Conservation (phyloP, 352 stramenopile species). For the Phytophthora fragariaefolia region DNA sequence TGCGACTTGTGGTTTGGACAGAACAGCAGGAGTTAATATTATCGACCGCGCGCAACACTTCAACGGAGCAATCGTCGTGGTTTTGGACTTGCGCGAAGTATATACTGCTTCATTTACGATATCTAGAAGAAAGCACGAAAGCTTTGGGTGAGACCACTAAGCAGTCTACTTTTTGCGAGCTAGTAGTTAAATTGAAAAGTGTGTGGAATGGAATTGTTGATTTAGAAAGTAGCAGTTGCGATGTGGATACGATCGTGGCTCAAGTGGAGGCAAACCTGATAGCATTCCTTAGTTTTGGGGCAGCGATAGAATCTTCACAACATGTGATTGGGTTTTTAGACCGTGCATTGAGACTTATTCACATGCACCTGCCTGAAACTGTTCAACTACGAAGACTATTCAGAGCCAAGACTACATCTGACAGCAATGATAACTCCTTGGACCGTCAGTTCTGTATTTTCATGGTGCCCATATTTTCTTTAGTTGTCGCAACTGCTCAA, state of each 20-base stretch:
- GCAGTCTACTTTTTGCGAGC: background rate
- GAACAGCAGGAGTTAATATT: constrained; percentile 37
- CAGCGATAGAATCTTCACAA: background rate
- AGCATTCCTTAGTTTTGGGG: constrained; percentile 31
- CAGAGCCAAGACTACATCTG: background rate
- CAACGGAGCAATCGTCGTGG: constrained; percentile 18
- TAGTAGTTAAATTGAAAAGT: constrained; percentile 9
- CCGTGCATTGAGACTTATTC: constrained; percentile 23
- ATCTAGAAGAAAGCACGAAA: constrained; percentile 36
- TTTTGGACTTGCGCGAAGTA: constrained; percentile 48
- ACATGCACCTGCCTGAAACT: constrained; percentile 24
- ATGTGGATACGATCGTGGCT: constrained; percentile 27
- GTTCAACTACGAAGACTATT: constrained; percentile 11
- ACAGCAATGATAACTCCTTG: constrained; percentile 20
- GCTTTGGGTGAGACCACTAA: background rate
- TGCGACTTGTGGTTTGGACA: constrained; percentile 63
- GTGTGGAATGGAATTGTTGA: constrained; percentile 19
- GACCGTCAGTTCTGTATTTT: constrained; percentile 65
- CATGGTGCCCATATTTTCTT: constrained; percentile 52
- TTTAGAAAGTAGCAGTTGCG: background rate
- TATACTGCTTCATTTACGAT: constrained; percentile 51
- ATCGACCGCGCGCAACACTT: constrained; percentile 1
- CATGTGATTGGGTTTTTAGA: constrained; percentile 30
- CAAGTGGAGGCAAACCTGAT: constrained; percentile 41
- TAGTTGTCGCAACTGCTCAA: constrained; percentile 20